Conservation (phyloP, 345 rosid genomes). For the Eutrema japonicum region DNA sequence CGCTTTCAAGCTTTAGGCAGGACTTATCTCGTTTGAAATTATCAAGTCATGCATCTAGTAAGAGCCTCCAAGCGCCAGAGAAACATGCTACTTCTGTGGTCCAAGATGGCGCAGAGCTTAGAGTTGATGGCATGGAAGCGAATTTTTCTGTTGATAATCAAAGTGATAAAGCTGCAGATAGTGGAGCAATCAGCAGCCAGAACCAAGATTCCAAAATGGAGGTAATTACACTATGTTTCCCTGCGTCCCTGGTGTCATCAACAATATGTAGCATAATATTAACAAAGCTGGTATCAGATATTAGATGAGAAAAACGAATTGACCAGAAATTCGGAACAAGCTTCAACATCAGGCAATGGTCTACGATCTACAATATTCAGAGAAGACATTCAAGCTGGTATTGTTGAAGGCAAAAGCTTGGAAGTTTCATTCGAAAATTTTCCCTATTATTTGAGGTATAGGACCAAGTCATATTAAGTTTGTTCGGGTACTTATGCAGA, state of each 20-base stretch:
- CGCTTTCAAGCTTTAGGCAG: slow-evolving; percentile 63
- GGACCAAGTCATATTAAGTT: slow-evolving; percentile 17
- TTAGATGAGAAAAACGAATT: slow-evolving; percentile 70
- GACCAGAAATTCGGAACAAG: slow-evolving; percentile 64
- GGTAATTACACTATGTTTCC: slow-evolving; percentile 72
- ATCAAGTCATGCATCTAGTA: slow-evolving; percentile 52
- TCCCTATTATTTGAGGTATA: slow-evolving; percentile 89
- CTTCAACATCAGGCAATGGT: slow-evolving; percentile 64
- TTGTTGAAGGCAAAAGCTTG: slow-evolving; percentile 73
- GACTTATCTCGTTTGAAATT: slow-evolving; percentile 67
- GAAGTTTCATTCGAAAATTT: slow-evolving; percentile 78
- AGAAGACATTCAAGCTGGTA: slow-evolving; percentile 69
- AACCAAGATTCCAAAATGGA: slow-evolving; percentile 63
- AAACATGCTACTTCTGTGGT: slow-evolving; percentile 57
- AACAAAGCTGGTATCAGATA: slow-evolving; percentile 67
- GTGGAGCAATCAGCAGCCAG: slow-evolving; percentile 58
- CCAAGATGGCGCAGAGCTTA: slow-evolving; percentile 57
- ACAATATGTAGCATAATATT: slow-evolving; percentile 11
- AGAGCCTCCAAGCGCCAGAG: slow-evolving; percentile 55
- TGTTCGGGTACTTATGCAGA: slow-evolving; percentile 1
- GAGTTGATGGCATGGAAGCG: slow-evolving; percentile 63
- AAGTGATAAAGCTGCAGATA: slow-evolving; percentile 66
- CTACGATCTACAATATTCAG: slow-evolving; percentile 62
- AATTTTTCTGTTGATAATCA: slow-evolving; percentile 52
- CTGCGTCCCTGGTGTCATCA: slow-evolving; percentile 64